Evolutionary conservation across 768 basidiomycete genomes (phyloP).

Genomic region (Dacryopinax spathularia): DNA sequence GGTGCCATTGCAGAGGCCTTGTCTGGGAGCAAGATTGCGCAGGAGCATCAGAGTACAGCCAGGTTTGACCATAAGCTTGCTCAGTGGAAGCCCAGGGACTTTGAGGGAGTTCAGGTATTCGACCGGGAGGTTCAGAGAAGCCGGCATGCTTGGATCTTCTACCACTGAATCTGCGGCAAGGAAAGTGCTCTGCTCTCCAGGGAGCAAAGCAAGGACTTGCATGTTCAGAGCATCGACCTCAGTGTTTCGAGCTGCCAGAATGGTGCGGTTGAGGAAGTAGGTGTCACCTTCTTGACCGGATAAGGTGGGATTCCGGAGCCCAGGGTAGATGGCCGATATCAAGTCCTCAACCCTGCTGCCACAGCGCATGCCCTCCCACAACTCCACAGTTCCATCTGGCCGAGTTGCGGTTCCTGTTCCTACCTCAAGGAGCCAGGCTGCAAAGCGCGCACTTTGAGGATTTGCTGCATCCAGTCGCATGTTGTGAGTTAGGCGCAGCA

Average conservation of each 20-base stretch:
- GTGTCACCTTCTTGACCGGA: slow-evolving; percentile 8
- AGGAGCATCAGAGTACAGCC: slow-evolving; percentile 28
- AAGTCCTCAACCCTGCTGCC: slow-evolving; percentile 15
- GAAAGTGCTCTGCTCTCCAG: slow-evolving; percentile 14
- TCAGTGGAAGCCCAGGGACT: slow-evolving; percentile 29
- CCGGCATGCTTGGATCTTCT: not conserved
- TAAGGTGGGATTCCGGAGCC: slow-evolving; percentile 8
- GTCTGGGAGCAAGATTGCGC: slow-evolving; percentile 19
- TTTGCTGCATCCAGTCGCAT: slow-evolving; percentile 27
- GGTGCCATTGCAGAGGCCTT: slow-evolving; percentile 31
- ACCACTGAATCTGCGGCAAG: slow-evolving; percentile 14
- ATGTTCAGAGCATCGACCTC: slow-evolving; percentile 11
- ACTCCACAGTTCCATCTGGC: slow-evolving; percentile 14
- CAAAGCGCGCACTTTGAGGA: slow-evolving; percentile 22
- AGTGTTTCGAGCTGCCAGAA: not conserved
- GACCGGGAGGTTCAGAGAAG: slow-evolving; percentile 12
- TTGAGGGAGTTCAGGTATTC: slow-evolving; percentile 32
- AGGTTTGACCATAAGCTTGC: slow-evolving; percentile 20
- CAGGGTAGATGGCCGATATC: slow-evolving; percentile 21
- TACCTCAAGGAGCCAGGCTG: slow-evolving; percentile 28
- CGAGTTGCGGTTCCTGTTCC: slow-evolving; percentile 22
- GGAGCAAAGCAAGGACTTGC: slow-evolving; percentile 15
- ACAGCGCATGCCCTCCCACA: slow-evolving; percentile 22
- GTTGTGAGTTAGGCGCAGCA: slow-evolving; percentile 28
- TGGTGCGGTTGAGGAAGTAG: not conserved